Evolutionary conservation across 176 grass and related monocot genomes (phyloP).

Genomic region (Hordeum marinum): DNA sequence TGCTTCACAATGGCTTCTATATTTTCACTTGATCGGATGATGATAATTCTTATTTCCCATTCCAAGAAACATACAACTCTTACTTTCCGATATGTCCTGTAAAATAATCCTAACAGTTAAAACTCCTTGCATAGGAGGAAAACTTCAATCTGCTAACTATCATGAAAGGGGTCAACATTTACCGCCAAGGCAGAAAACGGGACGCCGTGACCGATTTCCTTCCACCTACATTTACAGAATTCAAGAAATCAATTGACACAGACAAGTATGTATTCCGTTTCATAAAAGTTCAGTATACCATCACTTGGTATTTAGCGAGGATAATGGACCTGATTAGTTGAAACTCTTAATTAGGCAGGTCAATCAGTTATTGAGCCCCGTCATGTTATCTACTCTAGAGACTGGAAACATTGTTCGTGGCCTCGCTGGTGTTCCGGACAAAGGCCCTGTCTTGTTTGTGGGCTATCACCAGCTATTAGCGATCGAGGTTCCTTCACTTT

Average conservation of each 20-base stretch:
- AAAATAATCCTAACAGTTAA: not conserved
- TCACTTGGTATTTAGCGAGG: too few relatives aligned
- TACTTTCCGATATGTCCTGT: not conserved
- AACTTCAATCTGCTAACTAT: conserved; percentile 70
- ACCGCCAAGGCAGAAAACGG: conserved; percentile 46
- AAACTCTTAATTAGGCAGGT: conserved; percentile 40
- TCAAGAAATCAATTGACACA: not conserved
- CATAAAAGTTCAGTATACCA: not conserved
- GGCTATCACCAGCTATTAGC: conserved; percentile 65
- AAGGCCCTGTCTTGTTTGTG: conserved; percentile 74
- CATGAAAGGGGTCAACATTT: conserved; percentile 62
- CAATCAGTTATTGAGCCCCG: conserved; percentile 46
- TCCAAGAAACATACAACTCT: not conserved
- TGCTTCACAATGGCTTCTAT: not conserved
- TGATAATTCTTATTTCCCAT: not conserved
- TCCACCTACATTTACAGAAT: too few relatives aligned
- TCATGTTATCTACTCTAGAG: conserved; percentile 58
- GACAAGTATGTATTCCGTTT: conserved; percentile 29
- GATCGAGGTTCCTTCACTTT: conserved; percentile 47
- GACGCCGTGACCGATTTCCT: conserved; percentile 50
- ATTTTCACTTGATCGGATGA: not conserved
- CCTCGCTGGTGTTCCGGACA: conserved; percentile 58
- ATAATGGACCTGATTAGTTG: not conserved
- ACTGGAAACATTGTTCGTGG: conserved; percentile 64
- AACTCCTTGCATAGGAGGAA: conserved; percentile 43